Evolutionary conservation across 345 rosid genomes (phyloP).

Genomic region (Boechera divaricarpa): DNA sequence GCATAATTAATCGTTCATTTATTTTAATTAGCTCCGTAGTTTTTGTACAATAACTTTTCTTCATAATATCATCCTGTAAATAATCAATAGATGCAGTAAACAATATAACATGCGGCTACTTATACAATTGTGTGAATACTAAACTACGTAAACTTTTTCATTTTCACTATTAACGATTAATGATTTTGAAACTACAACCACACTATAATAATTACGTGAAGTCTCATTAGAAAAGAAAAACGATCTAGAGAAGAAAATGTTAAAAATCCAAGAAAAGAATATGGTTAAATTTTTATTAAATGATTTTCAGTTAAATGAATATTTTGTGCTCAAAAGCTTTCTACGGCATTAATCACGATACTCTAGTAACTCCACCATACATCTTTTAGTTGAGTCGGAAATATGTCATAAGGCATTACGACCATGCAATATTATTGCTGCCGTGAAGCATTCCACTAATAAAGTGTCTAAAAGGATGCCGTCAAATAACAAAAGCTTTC

Average conservation of each 20-base stretch:
- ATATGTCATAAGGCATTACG: constrained; percentile 15
- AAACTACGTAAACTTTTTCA: no score
- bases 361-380: background rate
- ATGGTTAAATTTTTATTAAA: background rate
- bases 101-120: no score
- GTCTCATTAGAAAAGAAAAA: background rate
- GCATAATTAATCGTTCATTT: no score
- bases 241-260: background rate
- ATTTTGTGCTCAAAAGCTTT: background rate
- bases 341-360: constrained; percentile 10
- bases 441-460: constrained; percentile 38
- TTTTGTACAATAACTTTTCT: no score
- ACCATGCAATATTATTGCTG: constrained; percentile 9
- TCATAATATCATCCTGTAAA: no score
- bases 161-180: no score
- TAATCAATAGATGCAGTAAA: no score
- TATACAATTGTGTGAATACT: no score
- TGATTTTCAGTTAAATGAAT: background rate
- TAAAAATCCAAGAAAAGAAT: background rate
- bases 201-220: background rate
- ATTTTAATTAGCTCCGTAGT: no score
- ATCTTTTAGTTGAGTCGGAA: constrained; percentile 7
- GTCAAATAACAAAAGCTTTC: background rate
- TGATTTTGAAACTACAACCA: background rate
- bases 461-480: constrained; percentile 5